Percentiles rank a stretch among this genome's conserved stretches.
Conservation (phyloP, 2,329 filamentous ascomycete species). For the Anisogramma anomala region DNA sequence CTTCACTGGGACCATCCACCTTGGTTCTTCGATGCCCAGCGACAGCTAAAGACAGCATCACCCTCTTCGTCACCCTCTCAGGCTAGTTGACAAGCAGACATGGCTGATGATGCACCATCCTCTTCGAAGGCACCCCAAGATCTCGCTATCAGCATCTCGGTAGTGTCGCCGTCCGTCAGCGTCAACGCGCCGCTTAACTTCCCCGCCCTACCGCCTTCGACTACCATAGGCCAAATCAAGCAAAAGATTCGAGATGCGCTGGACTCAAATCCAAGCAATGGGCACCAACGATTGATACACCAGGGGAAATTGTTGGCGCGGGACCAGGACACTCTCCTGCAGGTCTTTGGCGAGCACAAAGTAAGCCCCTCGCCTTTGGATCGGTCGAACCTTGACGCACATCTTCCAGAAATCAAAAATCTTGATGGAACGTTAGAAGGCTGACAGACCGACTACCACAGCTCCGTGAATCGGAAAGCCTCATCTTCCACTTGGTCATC, state of each 20-base stretch:
- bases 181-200: constrained; percentile 41
- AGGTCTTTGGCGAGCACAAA: constrained; percentile 44
- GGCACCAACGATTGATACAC: constrained; percentile 49
- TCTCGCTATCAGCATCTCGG: constrained; percentile 41
- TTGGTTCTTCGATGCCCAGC: background rate
- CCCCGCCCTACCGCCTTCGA: constrained; percentile 34
- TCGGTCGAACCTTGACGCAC: too few relatives aligned
- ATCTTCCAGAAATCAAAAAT: too few relatives aligned
- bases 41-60: background rate
- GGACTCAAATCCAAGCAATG: constrained; percentile 37
- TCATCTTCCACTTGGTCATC: constrained; percentile 44
- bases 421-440: too few relatives aligned
- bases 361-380: constrained; percentile 28
- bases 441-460: constrained; percentile 17
- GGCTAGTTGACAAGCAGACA: constrained; percentile 17
- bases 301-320: constrained; percentile 43
- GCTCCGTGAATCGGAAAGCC: constrained; percentile 34
- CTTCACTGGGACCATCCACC: background rate
- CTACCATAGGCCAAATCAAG: constrained; percentile 47
- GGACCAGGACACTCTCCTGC: constrained; percentile 43
- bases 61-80: background rate
- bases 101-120: constrained; percentile 28
- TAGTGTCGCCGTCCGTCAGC: constrained; percentile 47
- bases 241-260: constrained; percentile 43
- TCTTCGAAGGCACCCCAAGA: constrained; percentile 18